Evolutionary conservation across 768 basidiomycete genomes (phyloP).

Genomic region (Trametes gibbosa): DNA sequence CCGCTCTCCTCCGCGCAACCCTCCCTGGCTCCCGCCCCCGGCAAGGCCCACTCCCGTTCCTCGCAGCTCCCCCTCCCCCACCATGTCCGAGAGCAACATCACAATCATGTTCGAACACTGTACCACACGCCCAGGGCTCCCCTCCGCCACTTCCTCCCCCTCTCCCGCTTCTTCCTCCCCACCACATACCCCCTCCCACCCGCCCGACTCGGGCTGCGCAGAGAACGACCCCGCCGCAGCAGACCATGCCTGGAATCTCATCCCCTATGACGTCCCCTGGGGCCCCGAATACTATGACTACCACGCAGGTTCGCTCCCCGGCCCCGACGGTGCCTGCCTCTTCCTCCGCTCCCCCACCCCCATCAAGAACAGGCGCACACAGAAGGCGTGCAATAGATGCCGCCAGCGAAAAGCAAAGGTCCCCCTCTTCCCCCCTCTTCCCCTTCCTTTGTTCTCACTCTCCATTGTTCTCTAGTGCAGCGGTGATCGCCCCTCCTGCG

Average conservation of each 20-base stretch:
- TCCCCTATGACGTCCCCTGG: constrained; percentile 40
- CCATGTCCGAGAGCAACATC: background rate
- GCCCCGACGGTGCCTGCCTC: constrained; percentile 37
- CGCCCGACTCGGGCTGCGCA: no score
- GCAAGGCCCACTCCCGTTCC: background rate
- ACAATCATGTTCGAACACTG: constrained; percentile 20
- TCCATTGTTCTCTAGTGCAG: constrained; percentile 29
- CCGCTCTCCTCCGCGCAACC: background rate
- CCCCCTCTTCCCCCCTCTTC: background rate
- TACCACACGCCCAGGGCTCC: background rate
- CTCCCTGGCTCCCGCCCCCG: background rate
- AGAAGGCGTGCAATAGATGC: constrained; percentile 38
- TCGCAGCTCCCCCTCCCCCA: background rate
- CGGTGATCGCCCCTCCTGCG: constrained; percentile 35
- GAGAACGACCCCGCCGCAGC: background rate
- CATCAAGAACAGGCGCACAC: constrained; percentile 35
- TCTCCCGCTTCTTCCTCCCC: constrained; percentile 6
- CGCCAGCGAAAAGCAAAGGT: constrained; percentile 42
- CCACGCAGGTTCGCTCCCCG: constrained; percentile 33
- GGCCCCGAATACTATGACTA: constrained; percentile 35
- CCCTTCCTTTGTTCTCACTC: background rate
- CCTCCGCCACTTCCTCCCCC: background rate
- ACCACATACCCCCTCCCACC: constrained; percentile 5
- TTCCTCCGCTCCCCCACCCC: constrained; percentile 41
- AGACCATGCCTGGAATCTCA: constrained; percentile 36